Evolutionary conservation across 2,329 filamentous ascomycete species (phyloP), one percentile per base, ranked within the genome.

Genomic region (Paraphoma chrysanthemicola): DNA sequence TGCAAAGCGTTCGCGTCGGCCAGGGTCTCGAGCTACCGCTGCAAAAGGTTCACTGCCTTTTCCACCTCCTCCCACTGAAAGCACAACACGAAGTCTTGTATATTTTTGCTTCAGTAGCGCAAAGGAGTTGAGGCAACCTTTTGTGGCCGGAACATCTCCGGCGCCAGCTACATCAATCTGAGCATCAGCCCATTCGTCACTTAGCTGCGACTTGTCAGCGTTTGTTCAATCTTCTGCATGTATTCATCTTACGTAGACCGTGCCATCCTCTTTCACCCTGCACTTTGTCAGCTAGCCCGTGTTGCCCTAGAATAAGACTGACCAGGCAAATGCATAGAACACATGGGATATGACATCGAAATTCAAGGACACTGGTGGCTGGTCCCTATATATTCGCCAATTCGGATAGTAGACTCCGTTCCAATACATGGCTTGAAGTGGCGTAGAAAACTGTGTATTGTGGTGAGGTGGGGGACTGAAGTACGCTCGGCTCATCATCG

Each of bases 331-430:
- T 11, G 91, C 90, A 72, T 94, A 94, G 77, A 93, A 93, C 28
- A 93, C 87, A 70, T 92, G 89, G 64, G 89, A 93, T 68, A 94
- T 88, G 68, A 89, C 91, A 63, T 86, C 86, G 74, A 92, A 87
- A 72, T 91, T 90, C 70, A 94, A 80, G 53, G 87, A 87, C 1
- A 86, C 90, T 0, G 91, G 91, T 14, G 90, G 90, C 67, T 91
- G 86, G 61, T 88, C 85, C 54, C 84, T 83, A 77, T 93, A 92
- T 64, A 92, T 86, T 56, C 88, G 83, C 79, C 86, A 88, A 77
- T 92, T 94, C n/a, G 90, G 90, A 75, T 92, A 95, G 78, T 94
- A 95, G 16, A 92, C 89, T 18, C 89, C 91, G 75, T 95, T 95
- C 69, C 85, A 72, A 55, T 72, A 78, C 76, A 79, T 78, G 30